Evolutionary conservation across 2,329 filamentous ascomycete species (phyloP), one percentile per base, ranked within the genome.

Genomic region (Talaromyces sp.): DNA sequence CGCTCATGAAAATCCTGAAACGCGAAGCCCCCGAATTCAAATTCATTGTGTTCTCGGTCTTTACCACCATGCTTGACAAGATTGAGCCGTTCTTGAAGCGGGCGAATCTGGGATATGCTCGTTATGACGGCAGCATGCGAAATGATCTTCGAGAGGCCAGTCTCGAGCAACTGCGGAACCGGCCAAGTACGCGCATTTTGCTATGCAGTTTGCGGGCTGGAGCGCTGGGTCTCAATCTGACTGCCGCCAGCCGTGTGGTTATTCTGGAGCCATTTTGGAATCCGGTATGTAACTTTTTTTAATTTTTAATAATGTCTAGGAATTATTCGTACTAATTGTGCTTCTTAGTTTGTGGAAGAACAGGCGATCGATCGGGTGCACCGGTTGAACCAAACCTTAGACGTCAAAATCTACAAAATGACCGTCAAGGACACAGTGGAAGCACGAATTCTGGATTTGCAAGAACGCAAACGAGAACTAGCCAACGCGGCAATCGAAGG

Each of bases 201-300:
- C 87, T 99, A 17, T 99, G 95, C 77, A 96, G 91, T 77, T 82
- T 99, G 65, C 95, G 96, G 70, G 98, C 95, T 70, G 95, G 95
- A 65, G 93, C 91, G 56, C 77, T 99, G 53, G 95, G 95, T 2
- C 85, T 99, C 30, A 99, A 99, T 75, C 81, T 99, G 58, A 99
- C 95, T 7, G 95, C 93, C 0, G 95, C 95, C 10, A 95, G 90
- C 64, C 85, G 95, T 19, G 95, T 99, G 3, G 88, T 99, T 58
- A 96, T 99, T 68, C 82, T 99, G 51, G 95, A 99, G 75, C 95
- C 95, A 0, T 99, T 99, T 77, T 99, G 95, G 95, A 99, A 99
- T 75, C 95, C 92, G 2, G 87, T 89, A 81, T 73, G 85, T 80
- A 28, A 22, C 22, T 22, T 22, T 22, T 2, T 55, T 22, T 4